Percentiles rank a stretch among this genome's conserved stretches.
Evolutionary conservation across 768 basidiomycete genomes (phyloP).

Genomic region (Mycena polygramma): DNA sequence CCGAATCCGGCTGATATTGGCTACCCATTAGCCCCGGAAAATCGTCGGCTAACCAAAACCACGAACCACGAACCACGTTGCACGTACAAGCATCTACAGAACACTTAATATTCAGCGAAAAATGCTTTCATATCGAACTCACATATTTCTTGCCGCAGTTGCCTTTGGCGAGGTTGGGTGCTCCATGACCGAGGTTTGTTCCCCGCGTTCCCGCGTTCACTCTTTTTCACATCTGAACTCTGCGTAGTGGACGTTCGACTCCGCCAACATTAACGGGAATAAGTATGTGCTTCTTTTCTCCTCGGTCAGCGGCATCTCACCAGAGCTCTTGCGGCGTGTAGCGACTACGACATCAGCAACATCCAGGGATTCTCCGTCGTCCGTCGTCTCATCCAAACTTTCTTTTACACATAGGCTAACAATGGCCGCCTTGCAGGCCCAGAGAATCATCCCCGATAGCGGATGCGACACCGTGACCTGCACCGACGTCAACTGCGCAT

Average conservation of each 20-base stretch:
- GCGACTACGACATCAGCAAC: conserved; percentile 19
- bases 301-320: no score
- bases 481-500: conserved; percentile 1
- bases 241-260: conserved; percentile 16
- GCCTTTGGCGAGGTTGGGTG: conserved; percentile 20
- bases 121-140: no score
- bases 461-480: neutral
- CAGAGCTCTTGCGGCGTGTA: neutral
- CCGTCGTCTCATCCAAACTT: neutral
- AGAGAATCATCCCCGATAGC: conserved; percentile 7
- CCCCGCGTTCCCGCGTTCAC: no score
- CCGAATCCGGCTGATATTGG: no score
- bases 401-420: no score
- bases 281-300: neutral
- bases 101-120: no score
- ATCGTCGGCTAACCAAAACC: no score
- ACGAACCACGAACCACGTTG: no score
- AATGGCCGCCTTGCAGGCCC: neutral
- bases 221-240: neutral
- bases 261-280: conserved; percentile 15
- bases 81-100: no score
- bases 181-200: conserved; percentile 27
- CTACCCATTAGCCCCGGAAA: no score
- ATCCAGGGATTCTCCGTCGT: conserved; percentile 23
- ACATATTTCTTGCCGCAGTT: neutral